Evolutionary conservation across 345 rosid species (phyloP), one percentile per base, ranked within the genome.

Genomic region (Acer campestre): DNA sequence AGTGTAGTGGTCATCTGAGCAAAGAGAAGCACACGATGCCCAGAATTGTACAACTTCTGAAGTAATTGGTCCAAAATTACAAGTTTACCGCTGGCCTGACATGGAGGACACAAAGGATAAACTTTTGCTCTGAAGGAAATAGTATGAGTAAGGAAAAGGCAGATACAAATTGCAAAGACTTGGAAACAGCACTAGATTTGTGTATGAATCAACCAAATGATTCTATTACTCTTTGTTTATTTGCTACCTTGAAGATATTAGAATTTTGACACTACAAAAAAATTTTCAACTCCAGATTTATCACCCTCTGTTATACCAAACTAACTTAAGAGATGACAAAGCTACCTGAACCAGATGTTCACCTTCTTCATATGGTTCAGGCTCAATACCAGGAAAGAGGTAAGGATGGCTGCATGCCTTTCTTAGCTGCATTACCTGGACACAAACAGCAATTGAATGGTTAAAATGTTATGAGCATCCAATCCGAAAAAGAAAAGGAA

Each of bases 401-500:
- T 93, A 94, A 78, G 97, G 97, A 80, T 93, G 98, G 85, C 98
- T 93, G 79, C 97, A 93, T 70, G 98, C 91, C 89, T 94, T 94
- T 75, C 98, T 83, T 61, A 93, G 87, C 77, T 93, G 98, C 71
- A 94, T 86, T 67, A 94, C 97, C 98, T 93, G 74, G 67, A 71
- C 58, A 82, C 55, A 72, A 59, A 63, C 75, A 64, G 71, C n/a
- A 13, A 75, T 20, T 13, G 40, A 42, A 51, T 69, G 44, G 64
- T 59, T 25, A 75, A 73, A 77, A 65, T 17, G 48, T 31, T 35
- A 66, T 13, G 4, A 55, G 14, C 17, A 25, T 27, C 18, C 53
- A 73, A 70, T 7, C 27, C 14, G 46, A 64, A 40, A 64, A 40
- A 51, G 70, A 25, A 61, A 13, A 78, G 49, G 55, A 83, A 79